Evolutionary conservation across 441 rosid genomes (phyloP).

Genomic region (Jatropha podagrica): DNA sequence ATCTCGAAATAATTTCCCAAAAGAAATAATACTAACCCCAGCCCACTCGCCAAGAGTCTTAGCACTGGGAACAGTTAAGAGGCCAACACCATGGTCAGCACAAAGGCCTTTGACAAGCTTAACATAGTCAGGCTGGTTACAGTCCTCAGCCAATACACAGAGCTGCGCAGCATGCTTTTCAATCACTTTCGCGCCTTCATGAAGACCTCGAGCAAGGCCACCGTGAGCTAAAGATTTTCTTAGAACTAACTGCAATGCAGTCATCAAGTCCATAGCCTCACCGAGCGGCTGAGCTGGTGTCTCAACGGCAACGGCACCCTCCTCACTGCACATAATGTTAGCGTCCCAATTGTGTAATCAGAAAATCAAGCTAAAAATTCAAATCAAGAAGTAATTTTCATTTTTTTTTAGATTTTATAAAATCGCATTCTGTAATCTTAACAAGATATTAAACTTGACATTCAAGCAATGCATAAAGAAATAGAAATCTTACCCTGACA

Average conservation of each 20-base stretch:
- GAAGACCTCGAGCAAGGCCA: constrained; percentile 82
- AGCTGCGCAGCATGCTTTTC: constrained; percentile 87
- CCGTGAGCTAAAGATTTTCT: constrained; percentile 82
- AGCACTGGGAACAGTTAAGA: constrained; percentile 73
- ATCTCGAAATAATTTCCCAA: background rate
- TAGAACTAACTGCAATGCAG: constrained; percentile 72
- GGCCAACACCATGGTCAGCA: constrained; percentile 62
- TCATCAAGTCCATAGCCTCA: constrained; percentile 79
- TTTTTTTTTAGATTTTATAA: too few relatives aligned
- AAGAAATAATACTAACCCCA: constrained; percentile 57
- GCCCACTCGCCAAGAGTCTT: constrained; percentile 97
- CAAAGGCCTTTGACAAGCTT: constrained; percentile 90
- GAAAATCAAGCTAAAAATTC: background rate
- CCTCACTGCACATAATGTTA: constrained; percentile 49
- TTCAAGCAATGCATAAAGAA: background rate
- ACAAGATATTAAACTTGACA: background rate
- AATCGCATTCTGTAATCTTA: background rate
- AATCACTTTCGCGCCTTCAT: constrained; percentile 78
- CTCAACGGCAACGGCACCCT: constrained; percentile 41
- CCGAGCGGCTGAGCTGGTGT: constrained; percentile 46
- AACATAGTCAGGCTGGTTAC: constrained; percentile 84
- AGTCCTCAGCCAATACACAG: constrained; percentile 84
- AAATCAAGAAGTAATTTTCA: background rate
- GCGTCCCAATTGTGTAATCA: background rate
- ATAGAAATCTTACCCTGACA: background rate